These are phyloP conservation scores for Phialophora macrospora DNA, from an alignment of 2,329 filamentous ascomycete genomes.

Conservation along the genomic window DNA sequence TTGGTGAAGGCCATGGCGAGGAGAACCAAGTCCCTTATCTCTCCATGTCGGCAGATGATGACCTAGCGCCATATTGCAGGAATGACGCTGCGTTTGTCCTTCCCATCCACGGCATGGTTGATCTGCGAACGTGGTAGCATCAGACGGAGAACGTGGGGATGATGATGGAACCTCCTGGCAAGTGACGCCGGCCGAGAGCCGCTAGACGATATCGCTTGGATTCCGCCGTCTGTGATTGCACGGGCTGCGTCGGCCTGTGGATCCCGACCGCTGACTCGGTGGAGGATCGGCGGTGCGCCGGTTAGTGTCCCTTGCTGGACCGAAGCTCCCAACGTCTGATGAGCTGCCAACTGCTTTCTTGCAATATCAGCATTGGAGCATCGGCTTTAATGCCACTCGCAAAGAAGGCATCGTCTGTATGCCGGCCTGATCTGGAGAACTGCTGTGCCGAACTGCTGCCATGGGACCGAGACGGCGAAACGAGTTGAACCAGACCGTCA, in stretches of 20 bases:
- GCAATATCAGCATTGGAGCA: neutral
- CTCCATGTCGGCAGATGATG: neutral
- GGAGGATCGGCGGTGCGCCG: conserved; percentile 4
- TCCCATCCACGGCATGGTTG: conserved; percentile 1
- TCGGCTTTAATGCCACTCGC: neutral
- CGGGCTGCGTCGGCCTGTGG: neutral
- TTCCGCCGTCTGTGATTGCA: neutral
- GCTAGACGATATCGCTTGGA: neutral
- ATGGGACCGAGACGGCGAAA: neutral
- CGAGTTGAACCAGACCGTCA: neutral
- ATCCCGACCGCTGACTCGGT: conserved; percentile 5
- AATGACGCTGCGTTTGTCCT: conserved; percentile 7
- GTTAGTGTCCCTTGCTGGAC: neutral
- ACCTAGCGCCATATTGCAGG: conserved; percentile 8
- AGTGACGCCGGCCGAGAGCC: conserved; percentile 9
- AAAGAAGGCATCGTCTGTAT: neutral
- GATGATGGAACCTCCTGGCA: neutral
- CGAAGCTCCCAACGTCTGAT: neutral
- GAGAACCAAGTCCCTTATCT: conserved; percentile 6
- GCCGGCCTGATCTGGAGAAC: neutral
- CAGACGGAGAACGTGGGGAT: conserved; percentile 9
- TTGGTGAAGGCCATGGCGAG: neutral
- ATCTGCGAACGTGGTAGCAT: conserved; percentile 8
- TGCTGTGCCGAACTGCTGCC: neutral
- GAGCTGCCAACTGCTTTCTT: neutral